Percentiles rank a stretch among this genome's conserved stretches.
Evolutionary conservation across 441 rosid species (phyloP).

Genomic region (Arabidopsis hybrid): DNA sequence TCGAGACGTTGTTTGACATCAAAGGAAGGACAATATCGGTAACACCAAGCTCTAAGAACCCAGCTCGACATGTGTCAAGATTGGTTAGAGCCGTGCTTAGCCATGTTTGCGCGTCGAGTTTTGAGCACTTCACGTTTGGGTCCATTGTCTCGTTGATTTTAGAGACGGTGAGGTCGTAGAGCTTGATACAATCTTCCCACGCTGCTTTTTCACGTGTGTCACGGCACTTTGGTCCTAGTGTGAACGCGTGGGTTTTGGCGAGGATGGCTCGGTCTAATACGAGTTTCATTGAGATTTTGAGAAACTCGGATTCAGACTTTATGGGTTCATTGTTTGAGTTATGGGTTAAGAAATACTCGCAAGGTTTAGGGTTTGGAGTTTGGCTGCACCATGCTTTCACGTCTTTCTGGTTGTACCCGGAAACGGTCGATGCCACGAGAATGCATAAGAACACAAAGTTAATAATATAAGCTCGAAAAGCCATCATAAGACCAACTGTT

Average conservation of each 20-base stretch:
- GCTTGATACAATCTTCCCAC: conserved; percentile 62
- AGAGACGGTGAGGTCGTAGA: conserved; percentile 55
- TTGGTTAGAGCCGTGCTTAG: conserved; percentile 71
- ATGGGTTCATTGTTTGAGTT: conserved; percentile 46
- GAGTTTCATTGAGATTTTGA: conserved; percentile 49
- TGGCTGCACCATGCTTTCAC: conserved; percentile 61
- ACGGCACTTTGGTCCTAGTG: conserved; percentile 57
- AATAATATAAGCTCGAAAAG: conserved; percentile 38
- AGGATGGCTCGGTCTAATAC: conserved; percentile 54
- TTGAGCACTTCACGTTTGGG: conserved; percentile 47
- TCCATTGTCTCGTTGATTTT: conserved; percentile 55
- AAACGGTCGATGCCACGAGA: conserved; percentile 46
- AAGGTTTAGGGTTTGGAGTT: conserved; percentile 68
- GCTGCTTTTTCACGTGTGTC: conserved; percentile 59
- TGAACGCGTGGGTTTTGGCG: conserved; percentile 46
- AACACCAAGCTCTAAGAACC: conserved; percentile 63
- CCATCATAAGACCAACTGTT: conserved; percentile 43
- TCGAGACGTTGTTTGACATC: conserved; percentile 65
- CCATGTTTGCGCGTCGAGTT: conserved; percentile 66
- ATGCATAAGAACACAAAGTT: conserved; percentile 44
- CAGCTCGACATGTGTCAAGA: conserved; percentile 60
- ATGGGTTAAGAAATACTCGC: conserved; percentile 59
- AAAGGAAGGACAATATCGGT: conserved; percentile 53
- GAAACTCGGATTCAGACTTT: conserved; percentile 54
- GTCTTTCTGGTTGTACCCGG: conserved; percentile 48